These are phyloP conservation scores for Erodium trifolium DNA, from an alignment of 441 rosid species.

Conservation along the genomic window DNA sequence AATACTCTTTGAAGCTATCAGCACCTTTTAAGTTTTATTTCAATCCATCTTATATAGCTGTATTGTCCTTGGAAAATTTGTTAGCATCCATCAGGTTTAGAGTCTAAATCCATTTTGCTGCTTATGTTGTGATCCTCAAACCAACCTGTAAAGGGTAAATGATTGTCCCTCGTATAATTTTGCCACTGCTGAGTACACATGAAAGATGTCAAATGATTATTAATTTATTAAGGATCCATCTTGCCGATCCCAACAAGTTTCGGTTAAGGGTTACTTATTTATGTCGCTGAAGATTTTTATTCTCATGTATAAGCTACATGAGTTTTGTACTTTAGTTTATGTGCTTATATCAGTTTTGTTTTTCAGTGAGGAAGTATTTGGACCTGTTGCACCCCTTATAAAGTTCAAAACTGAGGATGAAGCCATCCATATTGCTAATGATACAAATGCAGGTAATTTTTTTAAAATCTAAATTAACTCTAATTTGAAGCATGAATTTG, in stretches of 20 bases:
- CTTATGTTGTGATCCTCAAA: neutral
- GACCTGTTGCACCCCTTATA: constrained; percentile 90
- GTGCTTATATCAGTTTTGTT: constrained; percentile 14
- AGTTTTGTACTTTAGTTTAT: neutral
- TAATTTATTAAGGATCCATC: neutral
- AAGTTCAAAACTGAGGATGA: constrained; percentile 86
- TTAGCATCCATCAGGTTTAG: neutral
- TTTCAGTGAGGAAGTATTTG: constrained; percentile 84
- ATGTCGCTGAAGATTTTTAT: neutral
- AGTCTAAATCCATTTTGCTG: neutral
- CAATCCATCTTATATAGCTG: neutral
- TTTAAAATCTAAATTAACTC: constrained; percentile 6
- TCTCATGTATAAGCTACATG: neutral
- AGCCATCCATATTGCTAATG: constrained; percentile 68
- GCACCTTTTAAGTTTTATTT: neutral
- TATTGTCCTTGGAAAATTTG: neutral
- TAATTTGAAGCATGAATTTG: constrained; percentile 3
- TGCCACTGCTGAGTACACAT: neutral
- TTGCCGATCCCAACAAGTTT: neutral
- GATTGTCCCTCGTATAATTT: neutral
- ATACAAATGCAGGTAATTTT: constrained; percentile 70
- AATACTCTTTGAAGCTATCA: neutral
- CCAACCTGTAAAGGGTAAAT: neutral
- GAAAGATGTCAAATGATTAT: neutral
- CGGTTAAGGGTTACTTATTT: neutral